Percentiles rank a stretch among this genome's conserved stretches.
Conservation (phyloP, 805 yeast species). For the Cyberlindnera japonica region DNA sequence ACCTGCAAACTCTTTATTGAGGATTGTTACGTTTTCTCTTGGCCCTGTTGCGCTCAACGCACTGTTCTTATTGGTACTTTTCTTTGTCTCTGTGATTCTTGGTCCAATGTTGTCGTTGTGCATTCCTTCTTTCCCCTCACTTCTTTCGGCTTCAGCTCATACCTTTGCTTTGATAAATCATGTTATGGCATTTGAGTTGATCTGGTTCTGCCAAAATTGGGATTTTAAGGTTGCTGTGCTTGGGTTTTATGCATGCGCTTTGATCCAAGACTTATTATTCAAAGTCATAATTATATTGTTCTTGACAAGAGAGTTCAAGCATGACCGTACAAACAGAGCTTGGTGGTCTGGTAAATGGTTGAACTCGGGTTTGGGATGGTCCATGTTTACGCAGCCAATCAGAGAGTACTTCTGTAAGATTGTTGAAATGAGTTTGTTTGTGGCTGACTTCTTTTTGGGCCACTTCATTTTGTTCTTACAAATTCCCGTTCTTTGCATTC, state of each 20-base stretch:
- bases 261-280: slow-evolving; percentile 50
- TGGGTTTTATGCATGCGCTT: slow-evolving; percentile 46
- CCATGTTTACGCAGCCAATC: slow-evolving; percentile 50
- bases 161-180: slow-evolving; percentile 44
- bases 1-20: slow-evolving; percentile 39
- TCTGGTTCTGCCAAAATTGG: slow-evolving; percentile 58
- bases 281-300: slow-evolving; percentile 41
- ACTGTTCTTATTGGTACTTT: slow-evolving; percentile 35
- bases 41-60: slow-evolving; percentile 48
- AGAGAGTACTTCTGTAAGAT: slow-evolving; percentile 56
- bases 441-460: slow-evolving; percentile 49
- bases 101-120: slow-evolving; percentile 47
- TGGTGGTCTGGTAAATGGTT: slow-evolving; percentile 75
- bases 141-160: slow-evolving; percentile 49
- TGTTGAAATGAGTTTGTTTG: slow-evolving; percentile 54
- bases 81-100: slow-evolving; percentile 37
- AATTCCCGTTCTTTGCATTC: slow-evolving; percentile 51
- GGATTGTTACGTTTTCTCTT: slow-evolving; percentile 42
- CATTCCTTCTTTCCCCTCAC: slow-evolving; percentile 42
- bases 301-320: slow-evolving; percentile 52
- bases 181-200: slow-evolving; percentile 44
- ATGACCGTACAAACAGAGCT: slow-evolving; percentile 52
- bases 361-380: slow-evolving; percentile 52
- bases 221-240: slow-evolving; percentile 48
- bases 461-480: slow-evolving; percentile 51